Conservation (phyloP, 768 basidiomycete species). For the Pleurotus citrinopileatus region DNA sequence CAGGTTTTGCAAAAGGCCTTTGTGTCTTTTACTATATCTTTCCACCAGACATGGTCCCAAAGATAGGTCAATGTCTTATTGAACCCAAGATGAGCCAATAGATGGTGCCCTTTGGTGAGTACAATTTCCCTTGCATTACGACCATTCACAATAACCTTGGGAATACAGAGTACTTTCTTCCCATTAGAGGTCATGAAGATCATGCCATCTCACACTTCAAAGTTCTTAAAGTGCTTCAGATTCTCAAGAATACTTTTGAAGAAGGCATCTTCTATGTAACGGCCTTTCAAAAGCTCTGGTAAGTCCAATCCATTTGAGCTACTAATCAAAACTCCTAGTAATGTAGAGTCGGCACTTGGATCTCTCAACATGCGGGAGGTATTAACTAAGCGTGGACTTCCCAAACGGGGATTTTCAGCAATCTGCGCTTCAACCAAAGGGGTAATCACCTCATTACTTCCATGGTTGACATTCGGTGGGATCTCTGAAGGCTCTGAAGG, state of each 20-base stretch:
- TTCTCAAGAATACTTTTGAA: conserved; percentile 17
- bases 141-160: conserved; percentile 10
- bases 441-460: too few relatives aligned
- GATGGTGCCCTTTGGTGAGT: conserved; percentile 21
- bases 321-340: neutral
- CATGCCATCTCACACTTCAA: conserved; percentile 13
- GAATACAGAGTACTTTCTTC: conserved; percentile 17
- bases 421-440: too few relatives aligned
- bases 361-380: too few relatives aligned
- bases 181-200: conserved; percentile 15
- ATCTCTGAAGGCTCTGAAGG: neutral
- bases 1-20: conserved; percentile 25
- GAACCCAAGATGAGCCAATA: conserved; percentile 26
- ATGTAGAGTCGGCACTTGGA: neutral
- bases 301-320: conserved; percentile 14
- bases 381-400: neutral
- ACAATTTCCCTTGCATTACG: conserved; percentile 22
- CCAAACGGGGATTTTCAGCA: too few relatives aligned
- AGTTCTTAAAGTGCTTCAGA: conserved; percentile 17
- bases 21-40: conserved; percentile 22
- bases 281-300: conserved; percentile 1
- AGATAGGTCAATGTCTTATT: conserved; percentile 29
- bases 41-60: conserved; percentile 18
- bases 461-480: too few relatives aligned
- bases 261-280: conserved; percentile 20